Evolutionary conservation across 108 stramenopile genomes (phyloP).

Genomic region (Pelagomonas calceolata): DNA sequence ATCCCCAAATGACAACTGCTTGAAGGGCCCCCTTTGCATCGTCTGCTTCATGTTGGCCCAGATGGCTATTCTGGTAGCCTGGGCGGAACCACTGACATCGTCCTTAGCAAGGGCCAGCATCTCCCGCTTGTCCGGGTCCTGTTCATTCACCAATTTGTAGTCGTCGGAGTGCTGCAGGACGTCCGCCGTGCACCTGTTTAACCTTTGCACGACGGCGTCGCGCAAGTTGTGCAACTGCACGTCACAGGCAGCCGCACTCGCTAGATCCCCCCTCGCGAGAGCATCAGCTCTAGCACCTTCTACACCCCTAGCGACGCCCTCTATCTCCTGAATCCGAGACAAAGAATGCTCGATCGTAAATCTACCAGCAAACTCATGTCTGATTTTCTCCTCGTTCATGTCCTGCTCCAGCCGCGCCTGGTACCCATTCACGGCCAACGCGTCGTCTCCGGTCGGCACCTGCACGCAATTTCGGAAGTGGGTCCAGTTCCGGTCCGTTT

Average conservation of each 20-base stretch:
- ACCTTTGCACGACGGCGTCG: neutral
- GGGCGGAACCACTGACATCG: neutral
- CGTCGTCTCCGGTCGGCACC: neutral
- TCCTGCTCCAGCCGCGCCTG: neutral
- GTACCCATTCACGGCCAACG: neutral
- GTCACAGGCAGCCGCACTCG: neutral
- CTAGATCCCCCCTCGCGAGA: neutral
- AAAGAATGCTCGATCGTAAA: neutral
- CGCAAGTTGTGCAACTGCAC: neutral
- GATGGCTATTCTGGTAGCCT: neutral
- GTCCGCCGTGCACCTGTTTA: neutral
- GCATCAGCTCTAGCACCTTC: neutral
- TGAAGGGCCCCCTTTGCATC: neutral
- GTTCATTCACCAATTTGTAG: neutral
- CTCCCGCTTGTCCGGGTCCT: neutral
- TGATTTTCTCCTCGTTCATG: neutral
- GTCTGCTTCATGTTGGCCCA: neutral
- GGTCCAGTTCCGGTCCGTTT: neutral
- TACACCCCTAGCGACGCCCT: neutral
- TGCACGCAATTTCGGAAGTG: neutral
- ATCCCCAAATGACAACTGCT: neutral
- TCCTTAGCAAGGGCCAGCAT: neutral
- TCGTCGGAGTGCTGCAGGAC: neutral
- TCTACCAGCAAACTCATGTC: neutral
- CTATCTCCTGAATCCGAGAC: neutral